These are phyloP conservation scores for Saraca asoca DNA, from an alignment of 331 rosid genomes.

Conservation along the genomic window DNA sequence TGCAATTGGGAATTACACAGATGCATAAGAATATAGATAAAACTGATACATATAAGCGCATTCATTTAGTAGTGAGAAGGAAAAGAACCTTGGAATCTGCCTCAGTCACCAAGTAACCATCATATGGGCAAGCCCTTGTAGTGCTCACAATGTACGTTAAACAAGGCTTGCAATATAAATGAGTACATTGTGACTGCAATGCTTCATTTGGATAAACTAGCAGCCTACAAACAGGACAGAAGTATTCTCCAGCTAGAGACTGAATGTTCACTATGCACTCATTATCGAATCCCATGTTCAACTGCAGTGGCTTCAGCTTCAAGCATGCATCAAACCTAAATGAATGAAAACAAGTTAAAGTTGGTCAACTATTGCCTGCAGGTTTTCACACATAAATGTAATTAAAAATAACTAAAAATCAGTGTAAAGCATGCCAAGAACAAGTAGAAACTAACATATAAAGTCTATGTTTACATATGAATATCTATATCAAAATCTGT, in stretches of 20 bases:
- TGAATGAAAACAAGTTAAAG: constrained; percentile 26
- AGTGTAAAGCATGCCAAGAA: too few species aligned
- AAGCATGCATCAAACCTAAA: constrained; percentile 43
- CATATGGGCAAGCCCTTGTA: constrained; percentile 93
- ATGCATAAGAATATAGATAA: constrained; percentile 12
- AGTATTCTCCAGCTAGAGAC: constrained; percentile 95
- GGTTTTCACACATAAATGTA: background rate
- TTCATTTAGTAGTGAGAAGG: background rate
- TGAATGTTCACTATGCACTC: constrained; percentile 96
- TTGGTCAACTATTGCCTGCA: constrained; percentile 2
- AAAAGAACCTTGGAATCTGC: constrained; percentile 88
- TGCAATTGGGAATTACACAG: constrained; percentile 47
- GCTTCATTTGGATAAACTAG: constrained; percentile 95
- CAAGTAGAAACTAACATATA: too few species aligned
- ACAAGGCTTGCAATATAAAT: constrained; percentile 93
- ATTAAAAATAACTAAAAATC: too few species aligned
- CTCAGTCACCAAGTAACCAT: constrained; percentile 90
- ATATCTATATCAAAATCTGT: too few species aligned
- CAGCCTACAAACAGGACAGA: constrained; percentile 93
- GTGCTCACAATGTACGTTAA: constrained; percentile 77
- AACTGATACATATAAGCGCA: background rate
- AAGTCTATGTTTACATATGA: too few species aligned
- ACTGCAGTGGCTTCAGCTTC: constrained; percentile 40
- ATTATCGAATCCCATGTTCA: constrained; percentile 88
- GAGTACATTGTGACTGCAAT: constrained; percentile 92